Base-by-base conservation (phyloP, 2,329 filamentous ascomycete genomes). In the Exophiala mesophila region DNA sequence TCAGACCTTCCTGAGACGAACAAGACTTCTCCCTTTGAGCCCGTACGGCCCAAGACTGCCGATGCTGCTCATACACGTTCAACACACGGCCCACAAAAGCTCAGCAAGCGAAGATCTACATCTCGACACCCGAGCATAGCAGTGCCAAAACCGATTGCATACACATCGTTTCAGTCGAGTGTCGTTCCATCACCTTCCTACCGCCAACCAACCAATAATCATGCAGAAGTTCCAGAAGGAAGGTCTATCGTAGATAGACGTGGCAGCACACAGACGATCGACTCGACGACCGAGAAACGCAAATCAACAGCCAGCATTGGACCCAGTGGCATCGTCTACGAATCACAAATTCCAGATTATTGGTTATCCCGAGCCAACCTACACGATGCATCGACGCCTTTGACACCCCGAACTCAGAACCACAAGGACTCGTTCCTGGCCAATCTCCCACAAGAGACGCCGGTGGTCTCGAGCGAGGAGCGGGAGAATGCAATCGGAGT, bases 271-370 rank as follows among this genome's bases (percentile, higher is more conserved):
- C 17, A 19, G n/a, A 15, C 29, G 15, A 13, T 17, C 12, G 18
- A 4, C 6, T 34, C 32, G 5, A 34, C 17, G n/a, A 18, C 32
- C 20, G 16, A 8, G 6, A 18, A 13, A 6, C 32, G 39, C 19
- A 39, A 40, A n/a, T 47, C 43, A 6, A 26, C 28, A n/a, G 36
- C 39, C 7, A 47, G 44, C 30, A 31, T 47, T 19, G 44, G 41
- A 9, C 40, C 40, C 7, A 45, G 38, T 21, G 41, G 41, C 10
- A 41, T 50, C 13, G 32, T 47, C 26, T 50, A 50, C 18, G 48
- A 50, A 2, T 26, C 48, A 5, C 48, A 50, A 17, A 21, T 50
- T 8, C 44, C 44, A 12, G 39, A 44, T 12, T 50, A 47, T 36
- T 50, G 44, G 48, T 34, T 44, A n/a, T 17, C 37, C n/a, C 33